Conservation (phyloP, 2,329 filamentous ascomycete species). For the Cladorrhinum sp. region DNA sequence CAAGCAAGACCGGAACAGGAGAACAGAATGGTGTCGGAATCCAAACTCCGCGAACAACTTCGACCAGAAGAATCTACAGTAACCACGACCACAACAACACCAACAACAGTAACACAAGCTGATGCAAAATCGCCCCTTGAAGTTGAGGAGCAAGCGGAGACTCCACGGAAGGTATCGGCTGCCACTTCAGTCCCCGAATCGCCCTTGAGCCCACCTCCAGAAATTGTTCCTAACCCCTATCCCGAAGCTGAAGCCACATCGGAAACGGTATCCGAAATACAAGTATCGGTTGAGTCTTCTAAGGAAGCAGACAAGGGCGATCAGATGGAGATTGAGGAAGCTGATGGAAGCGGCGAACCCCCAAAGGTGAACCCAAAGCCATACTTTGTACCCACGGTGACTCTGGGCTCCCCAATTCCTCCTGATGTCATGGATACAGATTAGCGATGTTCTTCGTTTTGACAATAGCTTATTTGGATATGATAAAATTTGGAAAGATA, state of each 20-base stretch:
- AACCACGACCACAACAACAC: background rate
- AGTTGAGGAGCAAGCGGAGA: background rate
- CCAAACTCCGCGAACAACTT: background rate
- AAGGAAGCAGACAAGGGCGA: slow-evolving; percentile 7
- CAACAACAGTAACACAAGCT: too few relatives aligned
- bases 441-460: slow-evolving; percentile 2
- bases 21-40: background rate
- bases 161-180: background rate
- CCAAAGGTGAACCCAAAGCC: slow-evolving; percentile 2
- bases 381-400: slow-evolving; percentile 25
- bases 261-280: slow-evolving; percentile 13
- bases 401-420: slow-evolving; percentile 26
- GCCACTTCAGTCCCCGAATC: background rate
- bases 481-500: background rate
- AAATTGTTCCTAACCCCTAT: background rate
- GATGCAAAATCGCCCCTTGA: background rate
- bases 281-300: slow-evolving; percentile 10
- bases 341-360: background rate
- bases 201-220: background rate
- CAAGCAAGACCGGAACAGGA: background rate
- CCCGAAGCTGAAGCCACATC: background rate
- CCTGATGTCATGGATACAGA: slow-evolving; percentile 27
- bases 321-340: slow-evolving; percentile 20
- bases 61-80: background rate
- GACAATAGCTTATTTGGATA: background rate